Base-by-base conservation (phyloP, 2,329 filamentous ascomycete species). In the Shiraia sp. region DNA sequence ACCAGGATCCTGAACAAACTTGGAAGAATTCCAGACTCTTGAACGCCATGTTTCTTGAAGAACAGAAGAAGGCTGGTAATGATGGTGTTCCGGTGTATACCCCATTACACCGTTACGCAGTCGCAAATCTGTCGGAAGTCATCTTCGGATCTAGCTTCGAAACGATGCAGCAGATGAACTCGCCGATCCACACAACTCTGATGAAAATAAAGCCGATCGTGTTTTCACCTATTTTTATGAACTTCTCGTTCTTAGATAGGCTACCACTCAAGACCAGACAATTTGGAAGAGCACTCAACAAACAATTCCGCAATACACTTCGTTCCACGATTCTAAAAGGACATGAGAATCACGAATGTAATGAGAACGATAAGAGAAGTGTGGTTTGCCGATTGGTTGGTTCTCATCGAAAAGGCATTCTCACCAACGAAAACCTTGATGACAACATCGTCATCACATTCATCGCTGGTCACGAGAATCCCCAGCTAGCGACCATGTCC, bases 81-180 rank as follows among this genome's bases (percentile, higher is more conserved):
- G 38, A 42, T 3, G 55, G 53, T 7, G 53, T 69, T 12, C 40
- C 54, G 3, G 53, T 72, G 31, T 63, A 68, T 40, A 57, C 57
- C 1, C 49, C 63, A 4, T 52, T 72, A 12, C 70, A 72, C 43
- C 55, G 68, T 13, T 68, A 68, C 33, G 65, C 67, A 2, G 60
- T 71, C 29, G 67, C 68, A 23, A 71, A 71, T 42, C 57, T 67
- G 32, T 61, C 61, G 6, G 61, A 69, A 35, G 54, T 57, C 15
- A 46, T 68, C 6, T 59, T 67, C n/a, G 48, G 46, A 17, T 59
- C 55, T 10, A 59, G 50, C 32, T 62, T 62, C 40, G 57, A 58
- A 22, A 59, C 57, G 6, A 42, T 62, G 29, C 46, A 58, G 32
- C 47, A 47, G 12, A 26, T 40, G 13, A 47, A 58, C 14, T 51